These are phyloP conservation scores for Nannizzia gypsea DNA, from an alignment of 2,329 filamentous ascomycete species.

Conservation along the genomic window DNA sequence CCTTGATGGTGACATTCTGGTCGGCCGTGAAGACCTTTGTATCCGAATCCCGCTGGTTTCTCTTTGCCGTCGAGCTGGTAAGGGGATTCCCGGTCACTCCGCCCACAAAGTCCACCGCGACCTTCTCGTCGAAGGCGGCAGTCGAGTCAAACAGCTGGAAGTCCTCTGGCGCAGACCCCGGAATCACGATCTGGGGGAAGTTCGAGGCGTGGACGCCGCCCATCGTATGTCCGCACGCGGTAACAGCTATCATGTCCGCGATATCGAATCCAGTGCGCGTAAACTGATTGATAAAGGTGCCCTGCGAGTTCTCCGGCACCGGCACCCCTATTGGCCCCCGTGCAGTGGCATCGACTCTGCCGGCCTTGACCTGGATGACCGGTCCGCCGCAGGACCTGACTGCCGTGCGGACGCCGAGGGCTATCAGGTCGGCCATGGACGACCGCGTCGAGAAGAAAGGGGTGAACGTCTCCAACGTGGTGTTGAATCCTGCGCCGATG, in stretches of 20 bases:
- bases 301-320: conserved; percentile 10
- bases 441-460: conserved; percentile 11
- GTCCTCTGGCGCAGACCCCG: conserved; percentile 8
- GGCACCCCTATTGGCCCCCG: conserved; percentile 10
- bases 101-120: conserved; percentile 10
- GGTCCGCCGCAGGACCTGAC: conserved; percentile 13
- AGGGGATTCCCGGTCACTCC: conserved; percentile 6
- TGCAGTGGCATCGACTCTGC: conserved; percentile 10
- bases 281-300: conserved; percentile 13
- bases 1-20: conserved; percentile 9
- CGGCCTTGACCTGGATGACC: conserved; percentile 8
- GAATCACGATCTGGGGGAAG: conserved; percentile 9
- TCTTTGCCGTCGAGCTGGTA: conserved; percentile 3
- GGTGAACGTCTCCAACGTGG: conserved; percentile 7
- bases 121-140: conserved; percentile 9
- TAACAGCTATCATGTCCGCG: conserved; percentile 11
- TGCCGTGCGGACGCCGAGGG: conserved; percentile 10
- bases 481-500: conserved; percentile 10
- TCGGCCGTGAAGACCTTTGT: conserved; percentile 12
- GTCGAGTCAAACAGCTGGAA: conserved; percentile 9
- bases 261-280: conserved; percentile 10
- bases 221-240: conserved; percentile 11
- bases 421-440: conserved; percentile 12
- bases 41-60: conserved; percentile 10
- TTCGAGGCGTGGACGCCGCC: conserved; percentile 10